phyloP scores from a whole-genome alignment of 2,329 filamentous ascomycete genomes.

The Teratosphaeria viscida region DNA sequence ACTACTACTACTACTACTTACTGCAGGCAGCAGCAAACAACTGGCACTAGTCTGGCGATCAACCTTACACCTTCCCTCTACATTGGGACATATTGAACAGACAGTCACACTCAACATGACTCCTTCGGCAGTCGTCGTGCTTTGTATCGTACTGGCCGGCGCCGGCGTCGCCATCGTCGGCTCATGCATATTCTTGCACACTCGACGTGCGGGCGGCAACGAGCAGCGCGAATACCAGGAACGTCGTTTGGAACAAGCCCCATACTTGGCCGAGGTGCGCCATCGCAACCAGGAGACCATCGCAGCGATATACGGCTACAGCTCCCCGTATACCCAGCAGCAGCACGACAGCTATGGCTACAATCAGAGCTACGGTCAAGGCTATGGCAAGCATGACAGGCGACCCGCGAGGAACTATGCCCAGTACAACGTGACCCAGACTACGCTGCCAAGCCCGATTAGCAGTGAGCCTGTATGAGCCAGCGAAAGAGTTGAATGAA shows the following conservation, averaged over 20 bases:
- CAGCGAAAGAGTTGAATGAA: neutral
- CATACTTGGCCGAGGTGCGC: neutral
- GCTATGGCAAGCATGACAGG: neutral
- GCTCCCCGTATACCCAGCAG: neutral
- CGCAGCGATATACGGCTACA: neutral
- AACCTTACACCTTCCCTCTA: neutral
- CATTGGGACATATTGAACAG: neutral
- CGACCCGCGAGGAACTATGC: neutral
- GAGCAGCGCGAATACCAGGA: neutral
- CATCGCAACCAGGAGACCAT: neutral
- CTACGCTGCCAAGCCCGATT: neutral
- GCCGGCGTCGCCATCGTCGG: neutral
- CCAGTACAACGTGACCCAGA: neutral
- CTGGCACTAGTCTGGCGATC: neutral
- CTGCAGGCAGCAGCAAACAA: neutral
- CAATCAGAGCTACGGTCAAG: neutral
- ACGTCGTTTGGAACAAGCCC: neutral
- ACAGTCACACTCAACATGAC: neutral
- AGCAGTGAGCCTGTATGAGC: neutral
- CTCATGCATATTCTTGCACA: neutral
- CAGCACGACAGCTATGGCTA: neutral
- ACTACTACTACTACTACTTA: neutral
- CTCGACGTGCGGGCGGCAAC: neutral
- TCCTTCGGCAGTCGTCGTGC: neutral
- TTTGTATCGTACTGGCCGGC: neutral